Conservation (phyloP, 805 yeast species). For the Candida krabiensis region DNA sequence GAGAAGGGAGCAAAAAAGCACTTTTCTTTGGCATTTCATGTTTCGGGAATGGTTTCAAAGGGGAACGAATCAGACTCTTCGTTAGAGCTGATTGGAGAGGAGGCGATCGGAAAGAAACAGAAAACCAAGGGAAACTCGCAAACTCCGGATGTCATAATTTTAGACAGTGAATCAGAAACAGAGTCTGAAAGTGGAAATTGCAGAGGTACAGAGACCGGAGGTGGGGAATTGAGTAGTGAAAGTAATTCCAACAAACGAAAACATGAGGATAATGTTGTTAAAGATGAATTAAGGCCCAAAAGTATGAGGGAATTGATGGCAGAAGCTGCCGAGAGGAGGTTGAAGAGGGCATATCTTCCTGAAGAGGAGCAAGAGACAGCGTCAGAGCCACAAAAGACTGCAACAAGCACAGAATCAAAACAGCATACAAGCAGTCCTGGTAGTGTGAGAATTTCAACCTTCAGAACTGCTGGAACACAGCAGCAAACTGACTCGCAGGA, state of each 20-base stretch:
- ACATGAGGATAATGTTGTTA: neutral
- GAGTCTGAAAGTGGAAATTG: neutral
- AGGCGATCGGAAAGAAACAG: neutral
- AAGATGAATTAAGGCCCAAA: neutral
- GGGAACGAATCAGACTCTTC: constrained; percentile 15
- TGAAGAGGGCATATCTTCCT: constrained; percentile 4
- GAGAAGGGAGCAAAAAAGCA: no score
- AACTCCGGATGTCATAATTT: neutral
- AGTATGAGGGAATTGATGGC: constrained; percentile 21
- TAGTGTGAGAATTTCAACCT: no score
- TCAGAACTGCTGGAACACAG: no score
- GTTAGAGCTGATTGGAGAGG: constrained; percentile 9
- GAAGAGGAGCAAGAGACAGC: neutral
- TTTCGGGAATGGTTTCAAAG: no score
- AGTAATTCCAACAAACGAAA: constrained; percentile 1
- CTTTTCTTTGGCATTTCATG: no score
- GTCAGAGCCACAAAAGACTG: neutral
- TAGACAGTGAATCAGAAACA: neutral
- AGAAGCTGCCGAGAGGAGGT: constrained; percentile 24
- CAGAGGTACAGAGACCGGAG: neutral
- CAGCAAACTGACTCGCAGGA: neutral
- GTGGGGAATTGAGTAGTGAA: neutral
- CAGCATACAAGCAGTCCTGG: no score
- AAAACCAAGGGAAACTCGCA: neutral
- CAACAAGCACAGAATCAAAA: neutral